A percentile compares a stretch with the other conserved stretches of the same genome.
Conservation (phyloP, 495 filamentous ascomycete species). For the Aspergillus bridgeri region DNA sequence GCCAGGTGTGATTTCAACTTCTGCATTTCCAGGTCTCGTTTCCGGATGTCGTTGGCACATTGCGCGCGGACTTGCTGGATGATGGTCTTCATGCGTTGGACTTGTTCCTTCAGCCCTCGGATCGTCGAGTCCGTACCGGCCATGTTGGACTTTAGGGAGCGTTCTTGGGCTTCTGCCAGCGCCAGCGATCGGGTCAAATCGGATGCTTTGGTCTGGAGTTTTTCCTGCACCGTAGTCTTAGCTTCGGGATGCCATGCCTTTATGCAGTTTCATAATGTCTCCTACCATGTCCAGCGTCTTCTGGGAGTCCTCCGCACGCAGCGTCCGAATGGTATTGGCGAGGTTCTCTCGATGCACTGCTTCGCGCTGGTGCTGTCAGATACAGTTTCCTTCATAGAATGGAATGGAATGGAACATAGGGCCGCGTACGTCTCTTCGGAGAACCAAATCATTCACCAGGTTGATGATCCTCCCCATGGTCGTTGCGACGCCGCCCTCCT, state of each 20-base stretch:
- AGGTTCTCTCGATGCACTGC: slow-evolving; percentile 78
- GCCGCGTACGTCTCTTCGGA: slow-evolving; percentile 71
- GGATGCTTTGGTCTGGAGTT: slow-evolving; percentile 63
- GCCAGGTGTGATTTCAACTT: slow-evolving; percentile 78
- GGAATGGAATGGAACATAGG: background rate
- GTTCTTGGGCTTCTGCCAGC: slow-evolving; percentile 68
- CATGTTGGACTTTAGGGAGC: slow-evolving; percentile 63
- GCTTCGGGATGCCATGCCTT: background rate
- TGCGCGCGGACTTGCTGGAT: slow-evolving; percentile 78
- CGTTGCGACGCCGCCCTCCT: slow-evolving; percentile 57
- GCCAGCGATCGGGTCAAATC: slow-evolving; percentile 75
- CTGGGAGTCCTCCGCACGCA: slow-evolving; percentile 68
- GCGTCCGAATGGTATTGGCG: slow-evolving; percentile 69
- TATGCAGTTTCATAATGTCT: background rate
- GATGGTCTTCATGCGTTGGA: slow-evolving; percentile 68
- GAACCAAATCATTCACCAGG: slow-evolving; percentile 85
- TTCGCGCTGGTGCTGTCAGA: slow-evolving; percentile 61
- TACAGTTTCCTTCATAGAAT: background rate
- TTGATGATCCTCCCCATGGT: slow-evolving; percentile 88
- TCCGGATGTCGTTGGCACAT: slow-evolving; percentile 88
- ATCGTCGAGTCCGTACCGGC: slow-evolving; percentile 67
- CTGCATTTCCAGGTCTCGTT: slow-evolving; percentile 84
- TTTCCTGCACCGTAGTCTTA: slow-evolving; percentile 37
- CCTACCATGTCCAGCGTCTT: slow-evolving; percentile 59
- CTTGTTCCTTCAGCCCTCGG: slow-evolving; percentile 72